A percentile compares a stretch with the other conserved stretches of the same genome.
Conservation (phyloP, 345 rosid genomes). For the Carallia brachiata region DNA sequence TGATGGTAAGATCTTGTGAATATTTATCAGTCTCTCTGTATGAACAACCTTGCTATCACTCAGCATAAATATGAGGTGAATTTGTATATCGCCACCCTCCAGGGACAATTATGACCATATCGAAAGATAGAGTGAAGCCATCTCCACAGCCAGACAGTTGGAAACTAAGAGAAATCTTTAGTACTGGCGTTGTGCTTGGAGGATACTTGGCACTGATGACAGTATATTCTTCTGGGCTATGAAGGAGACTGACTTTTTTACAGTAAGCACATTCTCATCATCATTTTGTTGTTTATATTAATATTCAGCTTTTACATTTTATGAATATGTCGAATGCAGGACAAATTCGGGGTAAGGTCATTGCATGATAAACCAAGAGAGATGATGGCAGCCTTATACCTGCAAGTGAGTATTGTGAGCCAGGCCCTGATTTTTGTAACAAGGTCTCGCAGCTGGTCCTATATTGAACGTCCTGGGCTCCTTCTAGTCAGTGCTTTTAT, state of each 20-base stretch:
- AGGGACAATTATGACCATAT: slow-evolving; percentile 94
- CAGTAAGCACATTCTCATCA: slow-evolving; percentile 40
- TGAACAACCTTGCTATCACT: not conserved
- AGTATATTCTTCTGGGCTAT: slow-evolving; percentile 80
- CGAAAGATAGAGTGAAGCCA: slow-evolving; percentile 84
- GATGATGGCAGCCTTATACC: slow-evolving; percentile 80
- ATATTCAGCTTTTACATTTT: slow-evolving; percentile 1
- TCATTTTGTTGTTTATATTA: not conserved
- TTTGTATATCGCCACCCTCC: not conserved
- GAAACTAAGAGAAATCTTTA: slow-evolving; percentile 81
- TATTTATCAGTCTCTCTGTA: not conserved
- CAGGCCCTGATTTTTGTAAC: slow-evolving; percentile 91
- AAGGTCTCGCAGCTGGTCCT: slow-evolving; percentile 91
- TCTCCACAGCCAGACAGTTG: slow-evolving; percentile 91
- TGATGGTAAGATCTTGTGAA: slow-evolving; percentile 54
- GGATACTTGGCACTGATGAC: slow-evolving; percentile 84
- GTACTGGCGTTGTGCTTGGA: slow-evolving; percentile 81
- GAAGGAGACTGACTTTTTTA: slow-evolving; percentile 65
- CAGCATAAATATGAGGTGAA: slow-evolving; percentile 9
- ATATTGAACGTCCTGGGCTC: slow-evolving; percentile 68
- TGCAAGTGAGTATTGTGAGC: slow-evolving; percentile 87
- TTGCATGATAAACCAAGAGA: slow-evolving; percentile 27
- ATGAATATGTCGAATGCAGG: slow-evolving; percentile 34
- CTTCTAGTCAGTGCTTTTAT: slow-evolving; percentile 59
- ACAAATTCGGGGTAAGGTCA: slow-evolving; percentile 53